Conservation (phyloP, 176 grass and related monocot genomes). For the Sorghum bicolor region Sorghum_bicolor_NCBIv3 NC_012870.2:64512501-64513000, state of each 20-base stretch:
- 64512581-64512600: conserved; percentile 3
- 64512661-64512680: neutral
- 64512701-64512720: neutral
- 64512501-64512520: neutral
- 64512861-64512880: neutral
- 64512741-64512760: neutral
- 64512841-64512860: neutral
- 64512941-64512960: neutral
- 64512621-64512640: neutral
- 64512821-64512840: neutral
- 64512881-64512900: neutral
- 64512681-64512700: neutral
- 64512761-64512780: neutral
- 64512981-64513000: neutral
- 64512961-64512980: neutral
- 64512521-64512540: neutral
- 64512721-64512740: neutral
- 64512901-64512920: neutral
- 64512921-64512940: neutral
- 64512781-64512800: neutral
- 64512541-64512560: neutral
- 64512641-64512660: neutral
- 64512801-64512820: neutral
- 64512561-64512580: neutral
- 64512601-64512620: neutral